Conservation (phyloP, 2,329 filamentous ascomycete genomes). For the Colletotrichum gigasporum region DNA sequence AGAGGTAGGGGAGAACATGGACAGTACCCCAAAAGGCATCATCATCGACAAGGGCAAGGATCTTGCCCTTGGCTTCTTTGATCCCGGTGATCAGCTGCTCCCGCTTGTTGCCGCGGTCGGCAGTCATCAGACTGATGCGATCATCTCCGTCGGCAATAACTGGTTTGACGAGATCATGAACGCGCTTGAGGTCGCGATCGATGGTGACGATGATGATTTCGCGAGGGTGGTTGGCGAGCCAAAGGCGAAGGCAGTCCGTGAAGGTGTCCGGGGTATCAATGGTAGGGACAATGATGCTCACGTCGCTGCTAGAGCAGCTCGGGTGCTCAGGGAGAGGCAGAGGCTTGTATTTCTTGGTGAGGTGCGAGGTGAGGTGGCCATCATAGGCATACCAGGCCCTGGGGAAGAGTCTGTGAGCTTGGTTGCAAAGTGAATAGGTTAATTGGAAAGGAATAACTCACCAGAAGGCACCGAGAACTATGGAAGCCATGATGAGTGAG, state of each 20-base stretch:
- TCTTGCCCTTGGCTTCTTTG: slow-evolving; percentile 31
- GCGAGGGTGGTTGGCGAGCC: slow-evolving; percentile 35
- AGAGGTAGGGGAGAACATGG: slow-evolving; percentile 32
- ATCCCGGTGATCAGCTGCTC: slow-evolving; percentile 37
- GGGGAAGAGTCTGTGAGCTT: not conserved
- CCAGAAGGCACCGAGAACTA: not conserved
- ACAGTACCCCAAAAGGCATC: slow-evolving; percentile 36
- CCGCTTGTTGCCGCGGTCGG: slow-evolving; percentile 37
- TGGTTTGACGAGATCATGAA: slow-evolving; percentile 18
- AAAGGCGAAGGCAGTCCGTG: slow-evolving; percentile 32
- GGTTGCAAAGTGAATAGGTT: too few relatives aligned
- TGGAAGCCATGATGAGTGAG: slow-evolving; percentile 1
- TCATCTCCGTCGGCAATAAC: not conserved
- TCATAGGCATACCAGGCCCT: slow-evolving; percentile 20
- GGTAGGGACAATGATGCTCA: slow-evolving; percentile 40
- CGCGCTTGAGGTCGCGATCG: not conserved
- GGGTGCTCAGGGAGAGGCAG: slow-evolving; percentile 12
- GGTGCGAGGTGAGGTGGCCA: slow-evolving; percentile 1
- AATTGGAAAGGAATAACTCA: not conserved
- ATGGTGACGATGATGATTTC: slow-evolving; percentile 42
- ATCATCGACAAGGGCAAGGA: slow-evolving; percentile 41
- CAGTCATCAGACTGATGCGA: slow-evolving; percentile 30
- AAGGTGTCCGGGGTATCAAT: slow-evolving; percentile 36
- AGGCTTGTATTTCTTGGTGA: not conserved
- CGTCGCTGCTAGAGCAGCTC: slow-evolving; percentile 27